Percentiles rank a stretch among this genome's conserved stretches.
Evolutionary conservation across 2,329 filamentous ascomycete genomes (phyloP).

Genomic region (Pseudocercospora crystallina): DNA sequence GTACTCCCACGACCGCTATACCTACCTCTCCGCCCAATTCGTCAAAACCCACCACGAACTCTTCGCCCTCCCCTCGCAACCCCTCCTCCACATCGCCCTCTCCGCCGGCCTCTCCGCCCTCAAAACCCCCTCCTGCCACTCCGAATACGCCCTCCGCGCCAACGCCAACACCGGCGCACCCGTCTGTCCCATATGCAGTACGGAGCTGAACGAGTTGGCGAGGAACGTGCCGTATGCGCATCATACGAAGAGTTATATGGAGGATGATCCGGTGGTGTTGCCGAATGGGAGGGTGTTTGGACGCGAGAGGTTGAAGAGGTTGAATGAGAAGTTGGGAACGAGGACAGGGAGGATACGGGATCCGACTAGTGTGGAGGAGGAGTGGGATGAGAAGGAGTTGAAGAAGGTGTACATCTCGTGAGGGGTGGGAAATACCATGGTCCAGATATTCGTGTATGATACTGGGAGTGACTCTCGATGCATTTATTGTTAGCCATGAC

Average conservation of each 20-base stretch:
- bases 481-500: too few species aligned
- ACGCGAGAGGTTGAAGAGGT: constrained; percentile 67
- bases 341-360: constrained; percentile 69
- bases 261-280: constrained; percentile 79
- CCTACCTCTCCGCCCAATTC: constrained; percentile 74
- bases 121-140: constrained; percentile 93
- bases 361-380: constrained; percentile 63
- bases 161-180: constrained; percentile 64
- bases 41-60: constrained; percentile 82
- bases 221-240: constrained; percentile 88
- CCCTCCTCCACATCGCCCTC: constrained; percentile 86
- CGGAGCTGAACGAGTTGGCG: constrained; percentile 89
- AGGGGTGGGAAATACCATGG: neutral
- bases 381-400: constrained; percentile 61
- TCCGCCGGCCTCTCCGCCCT: constrained; percentile 89
- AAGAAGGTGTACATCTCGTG: constrained; percentile 91
- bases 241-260: constrained; percentile 90
- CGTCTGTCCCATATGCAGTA: constrained; percentile 93
- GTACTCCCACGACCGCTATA: constrained; percentile 74
- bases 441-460: too few species aligned
- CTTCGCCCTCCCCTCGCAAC: constrained; percentile 75
- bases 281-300: constrained; percentile 89
- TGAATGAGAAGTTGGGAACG: constrained; percentile 77
- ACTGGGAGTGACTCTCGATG: too few species aligned
- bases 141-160: constrained; percentile 58